Conservation (phyloP, 495 filamentous ascomycete genomes). For the Aspergillus avenaceus region DNA sequence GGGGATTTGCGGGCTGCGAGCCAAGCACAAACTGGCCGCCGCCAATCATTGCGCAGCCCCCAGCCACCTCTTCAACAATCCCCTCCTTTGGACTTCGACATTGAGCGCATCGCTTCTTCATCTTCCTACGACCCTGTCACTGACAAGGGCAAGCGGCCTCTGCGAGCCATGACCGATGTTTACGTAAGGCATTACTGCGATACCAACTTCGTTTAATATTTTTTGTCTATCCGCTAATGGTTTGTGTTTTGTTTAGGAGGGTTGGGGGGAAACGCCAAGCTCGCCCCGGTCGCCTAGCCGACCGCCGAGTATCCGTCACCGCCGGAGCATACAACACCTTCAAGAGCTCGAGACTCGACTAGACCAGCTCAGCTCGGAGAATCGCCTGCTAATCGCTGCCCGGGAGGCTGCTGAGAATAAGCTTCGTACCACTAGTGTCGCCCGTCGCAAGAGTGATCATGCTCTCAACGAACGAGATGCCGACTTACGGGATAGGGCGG, state of each 20-base stretch:
- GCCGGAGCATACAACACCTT: slow-evolving; percentile 93
- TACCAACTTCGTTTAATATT: slow-evolving; percentile 20
- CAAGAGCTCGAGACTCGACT: slow-evolving; percentile 70
- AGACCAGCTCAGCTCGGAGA: slow-evolving; percentile 78
- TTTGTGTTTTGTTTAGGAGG: slow-evolving; percentile 65
- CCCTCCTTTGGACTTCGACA: slow-evolving; percentile 27
- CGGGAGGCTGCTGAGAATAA: slow-evolving; percentile 62
- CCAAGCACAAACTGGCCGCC: slow-evolving; percentile 29
- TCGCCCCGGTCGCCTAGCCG: slow-evolving; percentile 92
- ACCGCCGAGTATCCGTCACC: slow-evolving; percentile 90
- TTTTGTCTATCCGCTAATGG: slow-evolving; percentile 14
- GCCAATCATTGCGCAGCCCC: slow-evolving; percentile 14
- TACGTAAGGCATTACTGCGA: slow-evolving; percentile 68
- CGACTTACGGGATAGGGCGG: slow-evolving; percentile 58
- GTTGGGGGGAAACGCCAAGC: slow-evolving; percentile 85
- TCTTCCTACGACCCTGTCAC: slow-evolving; percentile 70
- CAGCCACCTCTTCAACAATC: slow-evolving; percentile 14
- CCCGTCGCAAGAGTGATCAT: slow-evolving; percentile 50
- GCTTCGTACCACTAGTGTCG: slow-evolving; percentile 53
- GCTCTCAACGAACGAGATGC: slow-evolving; percentile 53
- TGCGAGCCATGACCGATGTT: slow-evolving; percentile 86
- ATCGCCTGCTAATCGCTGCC: slow-evolving; percentile 68
- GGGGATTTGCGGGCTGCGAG: slow-evolving; percentile 76
- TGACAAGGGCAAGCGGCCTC: slow-evolving; percentile 80
- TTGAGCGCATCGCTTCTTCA: slow-evolving; percentile 51